Base-by-base conservation (phyloP, 106 monocot species). In the Dendrobium catenatum region DNA sequence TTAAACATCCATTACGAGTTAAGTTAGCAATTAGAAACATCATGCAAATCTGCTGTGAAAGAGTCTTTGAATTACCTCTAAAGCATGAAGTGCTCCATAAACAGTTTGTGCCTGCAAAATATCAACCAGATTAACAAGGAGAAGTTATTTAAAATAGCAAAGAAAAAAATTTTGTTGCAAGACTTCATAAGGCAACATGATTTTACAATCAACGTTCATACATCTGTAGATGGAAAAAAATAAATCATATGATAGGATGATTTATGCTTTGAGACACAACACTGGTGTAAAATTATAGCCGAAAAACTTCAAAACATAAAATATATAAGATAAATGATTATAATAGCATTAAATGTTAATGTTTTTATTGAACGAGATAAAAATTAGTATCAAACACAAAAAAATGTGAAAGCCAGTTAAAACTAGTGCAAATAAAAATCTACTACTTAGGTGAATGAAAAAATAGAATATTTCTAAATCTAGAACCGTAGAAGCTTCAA, bases 21-120 rank as follows among this genome's bases (percentile, higher is more conserved):
- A 81, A 51, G 7, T n/a, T 20, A 56, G 68, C 37, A 56, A 16
- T 22, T 70, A 37, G 33, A 8, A 73, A 81, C 81, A 46, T 4
- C n/a, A 40, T 72, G 73, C 13, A 72, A 51, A 13, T 51, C 13
- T 15, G 10, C 13, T 51, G 51, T 76, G 19, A 46, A 42, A 7
- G 13, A 83, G n/a, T 42, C 20, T 68, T 11, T 27, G 18, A 67
- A 74, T 5, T 79, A 97, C 94, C 92, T 97, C 85, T 18, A 97
- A 84, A 74, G 90, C 94, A 91, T 97, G 89, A 80, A 97, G 92
- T 78, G 94, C 97, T 83, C 97, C 97, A 85, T 84, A 97, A 86
- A 97, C 88, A 73, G 94, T 97, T 66, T 86, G 85, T 86, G 97
- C 92, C 97, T 97, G 84, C 82, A 89, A 81, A 51, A 80, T n/a